These are phyloP conservation scores for Leptographium galeiforme DNA, from an alignment of 2,329 filamentous ascomycete species.

Conservation along the genomic window DNA sequence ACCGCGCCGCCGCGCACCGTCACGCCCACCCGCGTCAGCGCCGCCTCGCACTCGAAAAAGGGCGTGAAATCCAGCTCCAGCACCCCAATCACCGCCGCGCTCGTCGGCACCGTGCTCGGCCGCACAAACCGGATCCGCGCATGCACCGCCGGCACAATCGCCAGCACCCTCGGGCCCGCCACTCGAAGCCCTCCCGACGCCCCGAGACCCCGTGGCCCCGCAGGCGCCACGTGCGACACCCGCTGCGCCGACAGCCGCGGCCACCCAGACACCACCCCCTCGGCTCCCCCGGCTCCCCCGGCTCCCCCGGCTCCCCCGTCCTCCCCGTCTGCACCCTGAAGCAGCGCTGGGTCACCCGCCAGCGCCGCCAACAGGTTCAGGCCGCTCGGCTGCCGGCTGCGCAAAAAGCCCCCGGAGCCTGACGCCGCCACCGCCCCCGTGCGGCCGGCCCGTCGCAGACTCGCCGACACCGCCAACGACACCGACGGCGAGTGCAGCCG, in stretches of 20 bases:
- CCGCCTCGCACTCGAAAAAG: conserved; percentile 53
- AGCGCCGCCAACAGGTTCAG: conserved; percentile 70
- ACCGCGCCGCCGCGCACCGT: conserved; percentile 43
- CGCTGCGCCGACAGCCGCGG: conserved; percentile 60
- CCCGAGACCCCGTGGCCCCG: conserved; percentile 29
- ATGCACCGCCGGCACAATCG: conserved; percentile 56
- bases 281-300: conserved; percentile 33
- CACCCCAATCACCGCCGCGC: conserved; percentile 51
- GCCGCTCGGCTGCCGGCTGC: conserved; percentile 53
- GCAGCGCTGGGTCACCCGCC: conserved; percentile 47
- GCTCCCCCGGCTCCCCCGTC: too few species aligned
- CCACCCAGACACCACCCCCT: neutral
- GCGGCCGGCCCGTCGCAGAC: conserved; percentile 39
- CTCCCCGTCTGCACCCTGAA: neutral
- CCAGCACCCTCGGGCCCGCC: conserved; percentile 38
- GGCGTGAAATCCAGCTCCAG: conserved; percentile 63
- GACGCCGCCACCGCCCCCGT: conserved; percentile 16
- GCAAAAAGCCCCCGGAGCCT: conserved; percentile 43
- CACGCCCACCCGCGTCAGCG: conserved; percentile 45
- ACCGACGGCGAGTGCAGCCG: conserved; percentile 53
- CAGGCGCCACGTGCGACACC: conserved; percentile 60
- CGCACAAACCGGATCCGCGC: conserved; percentile 60
- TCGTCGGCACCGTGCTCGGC: conserved; percentile 43
- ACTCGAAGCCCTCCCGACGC: conserved; percentile 39
- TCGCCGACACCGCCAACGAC: conserved; percentile 49